Base-by-base conservation (phyloP, 1,284 basidiomycete genomes). In the Apiotrichum siamense region DNA sequence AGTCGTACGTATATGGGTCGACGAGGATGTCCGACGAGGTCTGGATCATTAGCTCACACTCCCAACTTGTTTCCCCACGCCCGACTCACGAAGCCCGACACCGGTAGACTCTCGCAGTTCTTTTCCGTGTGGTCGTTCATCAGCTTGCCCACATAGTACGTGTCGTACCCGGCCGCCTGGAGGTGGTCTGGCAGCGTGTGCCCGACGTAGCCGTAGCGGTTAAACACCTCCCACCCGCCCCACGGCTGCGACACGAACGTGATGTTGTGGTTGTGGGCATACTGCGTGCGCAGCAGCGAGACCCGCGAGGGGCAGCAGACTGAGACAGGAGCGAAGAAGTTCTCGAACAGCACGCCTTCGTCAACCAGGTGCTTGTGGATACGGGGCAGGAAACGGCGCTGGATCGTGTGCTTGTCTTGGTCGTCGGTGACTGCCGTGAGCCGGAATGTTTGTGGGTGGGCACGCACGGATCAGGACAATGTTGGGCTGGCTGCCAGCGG, bases 1-100 rank as follows among this genome's bases (percentile, higher is more conserved):
- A 69, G 55, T 64, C 58, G 46, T 69, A 69, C 2, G 69, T 69
- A 40, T 63, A 58, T 1, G 66, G 67, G 52, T 69, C 69, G 33
- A 71, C 56, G 2, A 71, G 55, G 39, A 66, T 56, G 40, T 66
- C 67, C 12, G 58, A 58, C 27, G 52, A 57, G 27, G 52, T 59
- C 41, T 40, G 52, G 44, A 49, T n/a, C n/a, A 29, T 55, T 46
- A n/a, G 60, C 17, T 35, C 33, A 15, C n/a, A n/a, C n/a, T n/a
- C n/a, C n/a, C n/a, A n/a, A n/a, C n/a, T 45, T 1, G 13, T 17
- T 4, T 3, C 27, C 2, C 12, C 11, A 6, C 5, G 25, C 17
- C 12, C 10, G 3, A 41, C 50, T 36, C 40, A 52, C 50, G 20
- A 52, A 55, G 6, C 60, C 60, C 2, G 54, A 57, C 0, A 62